Evolutionary conservation across 1,139 yeast genomes (phyloP), one percentile per base, ranked within the genome.

Genomic region (Hyphopichia khmerensis): DNA sequence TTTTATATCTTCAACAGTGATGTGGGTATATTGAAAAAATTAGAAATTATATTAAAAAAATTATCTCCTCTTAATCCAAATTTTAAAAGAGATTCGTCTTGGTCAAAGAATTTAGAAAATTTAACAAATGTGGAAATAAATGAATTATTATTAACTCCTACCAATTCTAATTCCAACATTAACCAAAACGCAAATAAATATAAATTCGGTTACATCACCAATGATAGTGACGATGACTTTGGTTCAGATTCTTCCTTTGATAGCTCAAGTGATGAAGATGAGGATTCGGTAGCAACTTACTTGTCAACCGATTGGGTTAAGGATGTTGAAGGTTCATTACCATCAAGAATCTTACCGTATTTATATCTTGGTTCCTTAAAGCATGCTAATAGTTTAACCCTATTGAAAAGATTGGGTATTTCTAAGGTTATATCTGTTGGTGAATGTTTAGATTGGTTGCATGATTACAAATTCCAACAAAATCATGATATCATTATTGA

Each of bases 401-500:
- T 91, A 52, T 67, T 93, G 43, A 63, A 68, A 27, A 76, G 75
- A 40, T 64, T 93, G 18, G 93, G 90, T 0, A 88, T 93, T 43
- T 77, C 75, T 24, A 81, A 87, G 45, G 75, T 93, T 13, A 80
- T 93, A 6, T 85, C 96, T 2, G 96, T 93, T 8, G 99, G 98
- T 1, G 98, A 91, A 56, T 69, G 67, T 10, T 68, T 89, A n/a
- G 69, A 79, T 2, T 90, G 97, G 84, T 47, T 76, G 10, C 55
- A 59, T 36, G 70, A 68, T 1, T 50, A 54, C 33, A 60, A 52
- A 32, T 71, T 72, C 48, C 56, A 56, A 41, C 51, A 52, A 23
- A 47, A 56, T 26, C 54, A 69, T 46, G 60, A 63, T 15, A 53
- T 68, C 5, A 40, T 35, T 1, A 47, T 58, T 2, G 63, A 64